Evolutionary conservation across 176 grass and related monocot species (phyloP).

Genomic region (Oryza longistaminata): DNA sequence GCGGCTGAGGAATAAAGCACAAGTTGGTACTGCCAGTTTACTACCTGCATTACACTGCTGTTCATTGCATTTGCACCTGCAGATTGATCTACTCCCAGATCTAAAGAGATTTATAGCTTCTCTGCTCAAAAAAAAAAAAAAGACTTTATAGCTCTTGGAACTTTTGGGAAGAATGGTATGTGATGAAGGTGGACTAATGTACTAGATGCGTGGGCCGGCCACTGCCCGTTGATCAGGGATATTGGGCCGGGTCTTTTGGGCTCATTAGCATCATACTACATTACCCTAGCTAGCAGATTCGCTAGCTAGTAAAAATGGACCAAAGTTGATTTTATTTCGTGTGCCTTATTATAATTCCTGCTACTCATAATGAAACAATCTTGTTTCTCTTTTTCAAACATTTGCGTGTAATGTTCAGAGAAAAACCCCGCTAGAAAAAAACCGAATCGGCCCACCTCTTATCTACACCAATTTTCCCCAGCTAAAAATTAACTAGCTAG

Average conservation of each 20-base stretch:
- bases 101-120: not conserved
- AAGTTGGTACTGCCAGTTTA: not conserved
- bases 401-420: no score
- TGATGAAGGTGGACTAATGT: constrained; percentile 11
- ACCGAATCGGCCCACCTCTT: no score
- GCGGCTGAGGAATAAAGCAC: not conserved
- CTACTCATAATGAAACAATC: no score
- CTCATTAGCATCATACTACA: not conserved
- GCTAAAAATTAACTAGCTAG: no score
- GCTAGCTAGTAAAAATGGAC: not conserved
- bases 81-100: not conserved
- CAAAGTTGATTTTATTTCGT: not conserved
- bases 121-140: no score
- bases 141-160: not conserved
- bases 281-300: not conserved
- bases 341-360: not conserved
- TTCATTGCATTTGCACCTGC: not conserved
- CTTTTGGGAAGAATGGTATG: not conserved
- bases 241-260: not conserved
- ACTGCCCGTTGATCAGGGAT: not conserved
- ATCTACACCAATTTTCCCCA: no score
- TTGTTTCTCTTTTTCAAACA: no score
- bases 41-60: not conserved
- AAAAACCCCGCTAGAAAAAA: no score
- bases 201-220: constrained; percentile 1